Base-by-base conservation (phyloP, 202 grass and related monocot species). In the Brachypodium distachyon region DNA sequence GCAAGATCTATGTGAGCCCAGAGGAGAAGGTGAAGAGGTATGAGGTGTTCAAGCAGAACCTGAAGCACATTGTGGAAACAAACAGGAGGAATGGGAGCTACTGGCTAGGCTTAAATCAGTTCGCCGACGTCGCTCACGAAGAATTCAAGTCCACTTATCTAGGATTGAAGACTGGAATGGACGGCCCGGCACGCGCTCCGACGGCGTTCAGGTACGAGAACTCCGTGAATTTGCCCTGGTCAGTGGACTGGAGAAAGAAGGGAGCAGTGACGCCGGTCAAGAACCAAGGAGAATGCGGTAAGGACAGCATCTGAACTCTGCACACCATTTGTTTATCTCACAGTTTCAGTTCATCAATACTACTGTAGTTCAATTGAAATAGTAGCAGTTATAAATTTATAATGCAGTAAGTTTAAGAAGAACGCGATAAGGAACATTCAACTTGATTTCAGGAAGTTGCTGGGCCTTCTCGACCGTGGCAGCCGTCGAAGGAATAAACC, bases 401-500 rank as follows among this genome's bases (percentile, higher is more conserved):
- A 8, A 23, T 23, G 37, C 14, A 59, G 1, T 56, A 9, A 47
- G 4, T 8, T 1, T 39, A 25, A 71, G 13, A 27, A 38, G 32
- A 41, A 26, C 13, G 37, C 4, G 56, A 39, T 43, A 28, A 68
- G 14, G 27, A 60, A 43, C 42, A 43, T 2, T 1, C n/a, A 23
- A 77, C 46, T 14, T 67, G 31, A 14, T 43, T 70, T 48, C 57
- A 96, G 93, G 93, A 40, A 86, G 93, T 70, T 96, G 93, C 71
- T 96, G 93, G 93, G 89, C 93, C 16, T 96, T 96, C 75, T 90
- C 93, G 12, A 82, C 93, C 1, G 93, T 96, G 19, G 89, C 93
- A 46, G 84, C 93, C 14, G 87, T 96, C 5, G 93, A 96, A 48
- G 89, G 89, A 3, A 92, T 96, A 81, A 96, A 96, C 87, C 73